Conservation (phyloP, 441 rosid species). For the Erodium moschatum region DNA sequence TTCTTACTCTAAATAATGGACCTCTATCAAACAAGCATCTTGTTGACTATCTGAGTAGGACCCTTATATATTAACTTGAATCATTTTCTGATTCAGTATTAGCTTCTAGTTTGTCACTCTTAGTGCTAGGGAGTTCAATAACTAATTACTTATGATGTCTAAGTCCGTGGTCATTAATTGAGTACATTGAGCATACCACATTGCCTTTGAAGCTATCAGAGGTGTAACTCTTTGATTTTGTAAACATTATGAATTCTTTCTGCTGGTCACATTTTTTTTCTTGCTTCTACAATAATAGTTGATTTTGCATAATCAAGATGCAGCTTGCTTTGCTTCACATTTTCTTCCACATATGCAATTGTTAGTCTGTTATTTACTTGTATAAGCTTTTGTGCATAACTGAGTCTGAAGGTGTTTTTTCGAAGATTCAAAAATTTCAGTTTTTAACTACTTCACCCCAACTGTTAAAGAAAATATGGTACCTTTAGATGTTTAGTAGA, state of each 20-base stretch:
- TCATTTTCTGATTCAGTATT: background rate
- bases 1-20: background rate
- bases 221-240: background rate
- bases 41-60: background rate
- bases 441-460: background rate
- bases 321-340: background rate
- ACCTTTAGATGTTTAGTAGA: conserved; percentile 8
- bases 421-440: background rate
- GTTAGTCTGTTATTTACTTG: conserved; percentile 3
- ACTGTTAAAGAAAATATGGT: conserved; percentile 1
- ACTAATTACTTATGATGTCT: background rate
- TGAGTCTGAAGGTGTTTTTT: conserved; percentile 5
- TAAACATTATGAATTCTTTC: background rate
- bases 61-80: background rate
- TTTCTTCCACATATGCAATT: background rate
- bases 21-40: background rate
- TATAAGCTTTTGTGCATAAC: background rate
- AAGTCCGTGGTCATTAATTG: background rate
- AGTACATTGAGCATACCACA: background rate
- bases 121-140: background rate
- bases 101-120: background rate
- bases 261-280: background rate
- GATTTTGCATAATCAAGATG: background rate
- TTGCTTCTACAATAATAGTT: background rate
- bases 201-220: background rate